Evolutionary conservation across 2,329 filamentous ascomycete species (phyloP).

Genomic region (Alternaria hordeiaustralica): DNA sequence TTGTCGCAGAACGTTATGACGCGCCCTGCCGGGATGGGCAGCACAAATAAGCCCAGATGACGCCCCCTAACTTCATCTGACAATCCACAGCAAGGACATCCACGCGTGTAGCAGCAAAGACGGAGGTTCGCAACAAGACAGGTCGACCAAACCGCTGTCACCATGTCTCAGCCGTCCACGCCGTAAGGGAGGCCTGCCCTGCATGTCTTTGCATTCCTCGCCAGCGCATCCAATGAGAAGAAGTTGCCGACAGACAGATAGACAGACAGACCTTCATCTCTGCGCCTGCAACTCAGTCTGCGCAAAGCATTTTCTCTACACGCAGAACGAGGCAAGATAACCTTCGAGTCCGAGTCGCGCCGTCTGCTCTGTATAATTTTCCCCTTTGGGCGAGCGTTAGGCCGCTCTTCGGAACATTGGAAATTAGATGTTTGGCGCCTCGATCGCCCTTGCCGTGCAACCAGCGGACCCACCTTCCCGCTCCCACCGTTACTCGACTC

Average conservation of each 20-base stretch:
- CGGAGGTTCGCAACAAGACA: neutral
- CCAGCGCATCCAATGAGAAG: slow-evolving; percentile 14
- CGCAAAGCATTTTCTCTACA: neutral
- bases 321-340: neutral
- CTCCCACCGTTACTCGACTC: slow-evolving; percentile 14
- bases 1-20: neutral
- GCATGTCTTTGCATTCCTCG: slow-evolving; percentile 21
- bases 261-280: neutral
- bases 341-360: neutral
- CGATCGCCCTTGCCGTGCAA: slow-evolving; percentile 31
- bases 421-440: slow-evolving; percentile 31
- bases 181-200: slow-evolving; percentile 27
- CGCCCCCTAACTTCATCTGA: neutral
- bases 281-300: neutral
- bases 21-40: neutral
- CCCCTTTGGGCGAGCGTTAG: slow-evolving; percentile 13
- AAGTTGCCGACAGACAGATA: neutral
- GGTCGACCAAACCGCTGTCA: slow-evolving; percentile 2
- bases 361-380: slow-evolving; percentile 15
- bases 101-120: neutral
- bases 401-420: slow-evolving; percentile 36
- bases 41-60: neutral
- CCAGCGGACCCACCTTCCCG: slow-evolving; percentile 20
- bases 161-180: slow-evolving; percentile 23
- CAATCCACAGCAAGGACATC: neutral